A percentile compares a stretch with the other conserved stretches of the same genome.
phyloP scores from a whole-genome alignment of 345 rosid genomes.

The Iberis pinnata region DNA sequence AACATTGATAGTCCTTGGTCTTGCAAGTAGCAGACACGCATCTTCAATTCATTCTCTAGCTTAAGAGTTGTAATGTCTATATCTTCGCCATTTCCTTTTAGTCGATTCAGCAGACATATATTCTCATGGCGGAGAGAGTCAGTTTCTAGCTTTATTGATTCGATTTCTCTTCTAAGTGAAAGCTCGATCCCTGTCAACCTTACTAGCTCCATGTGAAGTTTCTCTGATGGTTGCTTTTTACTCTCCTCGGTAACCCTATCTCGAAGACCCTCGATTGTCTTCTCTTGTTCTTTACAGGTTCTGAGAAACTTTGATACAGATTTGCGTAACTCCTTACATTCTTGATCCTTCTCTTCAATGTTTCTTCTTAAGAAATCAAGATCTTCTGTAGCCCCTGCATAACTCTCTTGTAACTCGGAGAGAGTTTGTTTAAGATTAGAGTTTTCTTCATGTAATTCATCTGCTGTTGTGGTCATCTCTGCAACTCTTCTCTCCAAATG shows the following conservation, averaged over 20 bases:
- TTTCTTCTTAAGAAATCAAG: slow-evolving; percentile 49
- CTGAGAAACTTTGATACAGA: slow-evolving; percentile 58
- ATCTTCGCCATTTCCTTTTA: slow-evolving; percentile 56
- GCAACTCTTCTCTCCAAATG: slow-evolving; percentile 54
- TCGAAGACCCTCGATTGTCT: slow-evolving; percentile 69
- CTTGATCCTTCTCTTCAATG: slow-evolving; percentile 79
- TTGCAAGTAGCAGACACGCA: slow-evolving; percentile 59
- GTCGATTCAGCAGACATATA: slow-evolving; percentile 60
- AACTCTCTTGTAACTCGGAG: slow-evolving; percentile 51
- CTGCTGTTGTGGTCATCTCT: slow-evolving; percentile 49
- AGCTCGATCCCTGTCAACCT: slow-evolving; percentile 80
- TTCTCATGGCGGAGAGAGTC: slow-evolving; percentile 85
- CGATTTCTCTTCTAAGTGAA: slow-evolving; percentile 66
- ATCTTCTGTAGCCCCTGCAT: slow-evolving; percentile 45
- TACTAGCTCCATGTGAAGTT: slow-evolving; percentile 70
- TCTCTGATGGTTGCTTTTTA: slow-evolving; percentile 41
- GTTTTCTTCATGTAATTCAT: slow-evolving; percentile 51
- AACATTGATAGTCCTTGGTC: slow-evolving; percentile 67
- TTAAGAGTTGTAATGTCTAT: slow-evolving; percentile 39
- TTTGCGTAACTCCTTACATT: slow-evolving; percentile 83
- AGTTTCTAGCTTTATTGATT: slow-evolving; percentile 52
- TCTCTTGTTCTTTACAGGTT: slow-evolving; percentile 72
- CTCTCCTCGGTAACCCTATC: slow-evolving; percentile 42
- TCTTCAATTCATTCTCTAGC: slow-evolving; percentile 25
- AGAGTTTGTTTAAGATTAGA: slow-evolving; percentile 41